phyloP scores from a whole-genome alignment of 1,284 basidiomycete genomes.

The Irpex sp. region DNA sequence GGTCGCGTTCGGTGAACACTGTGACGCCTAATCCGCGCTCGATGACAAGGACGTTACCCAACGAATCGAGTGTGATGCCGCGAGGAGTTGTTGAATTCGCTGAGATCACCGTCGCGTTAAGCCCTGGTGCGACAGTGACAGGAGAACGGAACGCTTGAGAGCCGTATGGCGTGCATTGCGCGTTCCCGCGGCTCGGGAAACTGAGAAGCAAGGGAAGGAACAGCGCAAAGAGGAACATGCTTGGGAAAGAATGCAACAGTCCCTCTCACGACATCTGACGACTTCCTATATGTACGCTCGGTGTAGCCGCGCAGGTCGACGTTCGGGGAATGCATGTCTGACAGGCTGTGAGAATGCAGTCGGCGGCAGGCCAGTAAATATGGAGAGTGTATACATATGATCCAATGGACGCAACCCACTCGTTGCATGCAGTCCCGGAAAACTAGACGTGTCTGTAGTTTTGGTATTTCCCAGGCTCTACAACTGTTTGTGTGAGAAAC shows the following conservation, averaged over 20 bases:
- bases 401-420: neutral
- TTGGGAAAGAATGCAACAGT: neutral
- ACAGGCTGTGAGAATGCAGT: neutral
- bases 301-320: neutral
- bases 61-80: slow-evolving; percentile 33
- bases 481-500: too few relatives aligned
- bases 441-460: too few relatives aligned
- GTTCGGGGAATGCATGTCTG: neutral
- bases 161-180: slow-evolving; percentile 12
- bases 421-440: too few relatives aligned
- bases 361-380: neutral
- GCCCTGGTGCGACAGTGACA: slow-evolving; percentile 31
- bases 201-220: neutral
- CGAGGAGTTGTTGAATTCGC: slow-evolving; percentile 36
- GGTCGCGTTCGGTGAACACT: slow-evolving; percentile 26
- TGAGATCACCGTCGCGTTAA: slow-evolving; percentile 31
- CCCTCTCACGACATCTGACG: neutral
- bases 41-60: slow-evolving; percentile 37
- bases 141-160: slow-evolving; percentile 20
- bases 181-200: neutral
- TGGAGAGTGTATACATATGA: neutral
- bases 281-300: neutral
- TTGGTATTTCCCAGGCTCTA: too few relatives aligned
- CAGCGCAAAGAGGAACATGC: neutral
- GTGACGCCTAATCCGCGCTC: slow-evolving; percentile 37